Base-by-base conservation (phyloP, 1,284 basidiomycete species). In the Ganoderma lucidum region DNA sequence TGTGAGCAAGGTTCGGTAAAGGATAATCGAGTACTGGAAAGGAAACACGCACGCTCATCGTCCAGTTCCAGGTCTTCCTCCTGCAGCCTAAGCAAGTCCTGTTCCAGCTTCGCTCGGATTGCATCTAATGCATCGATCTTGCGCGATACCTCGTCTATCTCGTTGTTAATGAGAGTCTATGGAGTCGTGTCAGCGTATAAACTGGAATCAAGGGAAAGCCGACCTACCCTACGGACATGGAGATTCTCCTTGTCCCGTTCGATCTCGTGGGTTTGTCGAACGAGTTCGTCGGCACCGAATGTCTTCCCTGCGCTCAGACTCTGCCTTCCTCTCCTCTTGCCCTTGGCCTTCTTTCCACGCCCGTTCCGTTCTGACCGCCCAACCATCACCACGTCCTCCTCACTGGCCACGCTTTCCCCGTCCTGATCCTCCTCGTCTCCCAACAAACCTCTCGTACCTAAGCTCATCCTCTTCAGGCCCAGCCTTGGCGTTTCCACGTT, bases 51-150 rank as follows among this genome's bases (percentile, higher is more conserved):
- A 96, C 94, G 82, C 82, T 98, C 97, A 74, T 98, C 97, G 76
- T 98, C 95, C 41, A 99, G 83, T 79, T 99, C 97, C 41, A 99
- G 84, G 75, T 98, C 96, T 74, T 99, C 97, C 78, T 99, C 98
- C 70, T 97, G 94, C 65, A 99, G 80, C 75, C 89, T 93, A 48
- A 99, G 81, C 32, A 99, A 85, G 77, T 96, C 93, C 61, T 91
- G 86, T 78, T 97, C 93, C 28, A 99, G 84, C 71, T 92, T 92
- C 8, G 89, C 84, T 70, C 96, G 88, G 71, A 98, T 94, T 35
- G 85, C 86, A 75, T 97, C 95, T 59, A 99, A 84, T 28, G 92
- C 90, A 69, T 93, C 90, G 64, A 98, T 98, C 84, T 97, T 98
- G 74, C 87, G 84, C 15, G 94, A 91, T 17, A 99, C 93, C 78